Evolutionary conservation across 805 yeast genomes (phyloP), one percentile per base, ranked within the genome.

Genomic region (Huiozyma naganishii): DNA sequence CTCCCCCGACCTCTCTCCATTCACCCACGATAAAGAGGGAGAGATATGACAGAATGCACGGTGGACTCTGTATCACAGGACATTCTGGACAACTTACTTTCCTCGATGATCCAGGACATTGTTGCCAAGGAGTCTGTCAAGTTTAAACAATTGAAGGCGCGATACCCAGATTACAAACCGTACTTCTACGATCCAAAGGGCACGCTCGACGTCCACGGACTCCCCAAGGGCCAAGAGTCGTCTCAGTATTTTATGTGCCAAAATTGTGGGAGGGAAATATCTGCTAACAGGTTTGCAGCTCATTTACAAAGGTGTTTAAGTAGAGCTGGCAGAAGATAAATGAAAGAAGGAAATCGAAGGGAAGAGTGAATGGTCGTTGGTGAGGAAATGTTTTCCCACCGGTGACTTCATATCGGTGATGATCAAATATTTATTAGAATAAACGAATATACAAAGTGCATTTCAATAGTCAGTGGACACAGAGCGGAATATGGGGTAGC

Each of bases 281-380:
- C 95, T 0, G 95, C 95, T 1, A 82, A 85, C 34, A 69, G 98
- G 46, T 89, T 86, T 70, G 97, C 97, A 2, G 88, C 85, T 36
- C 98, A 90, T 64, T 72, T 90, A 29, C 94, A 88, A 58, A 78
- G 95, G 53, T 90, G 98, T 59, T 63, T 88, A 27, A 85, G 86
- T 37, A 83, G 96, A 9, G 73, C 84, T 45, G 68, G 70, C 27
- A 65, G 79, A 50, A 68, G 72, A 49, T 67, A 46, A 53, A 9
- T 23, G 4, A 11, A 29, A 27, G 10, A 32, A n/a, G 23, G 23
- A 17, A 17, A 4, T 17, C 23, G 23, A 17, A 17, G 23, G 23
- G 23, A 17, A 4, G 23, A 17, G 4, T 17, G 23, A 17, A 17
- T 17, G 23, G 23, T 17, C 23, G 23, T 17, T 3, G 33, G 33